These are phyloP conservation scores for Neocatenulostroma microsporum DNA, from an alignment of 2,329 filamentous ascomycete species.

Conservation along the genomic window DNA sequence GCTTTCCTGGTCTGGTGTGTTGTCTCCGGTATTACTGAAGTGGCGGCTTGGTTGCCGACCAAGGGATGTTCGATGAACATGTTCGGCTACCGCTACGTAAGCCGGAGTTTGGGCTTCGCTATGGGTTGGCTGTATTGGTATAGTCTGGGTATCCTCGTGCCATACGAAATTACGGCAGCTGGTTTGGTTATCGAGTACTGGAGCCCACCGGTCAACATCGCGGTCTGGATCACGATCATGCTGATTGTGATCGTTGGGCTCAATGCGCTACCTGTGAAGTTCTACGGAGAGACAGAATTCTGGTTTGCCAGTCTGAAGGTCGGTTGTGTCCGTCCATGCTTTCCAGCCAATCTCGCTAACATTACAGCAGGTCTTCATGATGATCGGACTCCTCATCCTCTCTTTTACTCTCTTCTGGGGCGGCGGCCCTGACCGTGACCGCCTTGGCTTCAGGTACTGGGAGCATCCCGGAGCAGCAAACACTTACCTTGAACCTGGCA, in stretches of 20 bases:
- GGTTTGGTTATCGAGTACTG: conserved; percentile 21
- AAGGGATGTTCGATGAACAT: conserved; percentile 30
- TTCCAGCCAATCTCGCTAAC: conserved; percentile 39
- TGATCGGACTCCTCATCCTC: conserved; percentile 45
- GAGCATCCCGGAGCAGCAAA: conserved; percentile 43
- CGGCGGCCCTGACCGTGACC: conserved; percentile 45
- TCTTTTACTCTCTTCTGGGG: conserved; percentile 51
- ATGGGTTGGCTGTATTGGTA: conserved; percentile 31
- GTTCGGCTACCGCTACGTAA: conserved; percentile 24
- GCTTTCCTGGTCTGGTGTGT: conserved; percentile 29
- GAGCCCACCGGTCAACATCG: conserved; percentile 46
- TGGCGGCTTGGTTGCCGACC: conserved; percentile 30
- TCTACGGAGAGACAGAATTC: conserved; percentile 35
- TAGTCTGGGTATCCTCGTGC: conserved; percentile 28
- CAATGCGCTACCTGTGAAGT: conserved; percentile 77
- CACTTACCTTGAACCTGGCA: conserved; percentile 39
- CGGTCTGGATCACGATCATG: conserved; percentile 77
- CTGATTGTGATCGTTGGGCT: conserved; percentile 66
- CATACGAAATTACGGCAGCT: conserved; percentile 26
- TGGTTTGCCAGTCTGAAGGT: conserved; percentile 57
- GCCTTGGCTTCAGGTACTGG: conserved; percentile 47
- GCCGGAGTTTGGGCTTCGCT: conserved; percentile 31
- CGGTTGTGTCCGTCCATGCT: no score
- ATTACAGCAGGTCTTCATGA: conserved; percentile 42
- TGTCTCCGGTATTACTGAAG: conserved; percentile 28